Percentiles rank a stretch among this genome's conserved stretches.
Conservation (phyloP, 2,329 filamentous ascomycete genomes). For the Alternaria triticimaculans region DNA sequence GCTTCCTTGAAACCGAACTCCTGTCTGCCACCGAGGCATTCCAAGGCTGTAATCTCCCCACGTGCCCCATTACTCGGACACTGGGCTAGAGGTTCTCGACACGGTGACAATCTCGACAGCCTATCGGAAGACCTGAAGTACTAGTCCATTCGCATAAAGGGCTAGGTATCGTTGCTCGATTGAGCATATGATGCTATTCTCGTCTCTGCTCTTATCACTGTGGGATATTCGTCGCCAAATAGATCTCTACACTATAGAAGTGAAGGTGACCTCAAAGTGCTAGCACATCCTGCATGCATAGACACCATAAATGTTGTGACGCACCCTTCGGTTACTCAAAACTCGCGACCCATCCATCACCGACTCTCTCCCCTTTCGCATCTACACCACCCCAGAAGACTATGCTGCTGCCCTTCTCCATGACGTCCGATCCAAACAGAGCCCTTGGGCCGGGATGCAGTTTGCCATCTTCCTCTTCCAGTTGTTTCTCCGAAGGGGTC, state of each 20-base stretch:
- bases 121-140: not conserved
- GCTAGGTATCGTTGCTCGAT: not conserved
- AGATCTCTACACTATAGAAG: not conserved
- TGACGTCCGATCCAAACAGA: conserved; percentile 50
- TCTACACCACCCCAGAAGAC: conserved; percentile 54
- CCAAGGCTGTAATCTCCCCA: not conserved
- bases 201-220: not conserved
- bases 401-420: conserved; percentile 45
- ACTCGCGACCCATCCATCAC: conserved; percentile 54
- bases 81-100: not conserved
- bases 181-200: not conserved
- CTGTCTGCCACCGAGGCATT: not conserved
- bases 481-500: conserved; percentile 38
- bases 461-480: conserved; percentile 49
- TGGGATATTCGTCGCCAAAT: not conserved
- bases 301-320: not conserved
- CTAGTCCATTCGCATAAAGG: not conserved
- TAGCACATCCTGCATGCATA: not conserved
- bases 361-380: conserved; percentile 52
- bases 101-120: not conserved
- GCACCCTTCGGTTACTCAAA: conserved; percentile 31
- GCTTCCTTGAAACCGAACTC: not conserved
- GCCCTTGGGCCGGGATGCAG: conserved; percentile 54
- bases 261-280: not conserved
- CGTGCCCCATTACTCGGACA: not conserved